Conservation (phyloP, 306 rosid genomes). For the Lupinus albus region DNA sequence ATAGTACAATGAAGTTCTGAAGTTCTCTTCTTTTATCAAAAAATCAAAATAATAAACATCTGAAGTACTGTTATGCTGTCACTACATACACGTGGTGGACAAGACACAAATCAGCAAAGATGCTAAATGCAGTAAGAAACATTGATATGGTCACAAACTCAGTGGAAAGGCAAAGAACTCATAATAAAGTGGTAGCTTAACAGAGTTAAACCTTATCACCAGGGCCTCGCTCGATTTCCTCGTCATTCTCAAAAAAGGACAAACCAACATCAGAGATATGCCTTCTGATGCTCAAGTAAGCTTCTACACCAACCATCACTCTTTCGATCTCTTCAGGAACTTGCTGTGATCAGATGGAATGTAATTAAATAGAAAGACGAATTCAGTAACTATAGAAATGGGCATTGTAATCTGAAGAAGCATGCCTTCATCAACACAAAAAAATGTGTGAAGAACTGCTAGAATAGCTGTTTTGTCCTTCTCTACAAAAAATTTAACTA, state of each 20-base stretch:
- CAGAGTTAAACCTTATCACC: slow-evolving; percentile 66
- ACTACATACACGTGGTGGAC: slow-evolving; percentile 10
- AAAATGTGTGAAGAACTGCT: slow-evolving; percentile 2
- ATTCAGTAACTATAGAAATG: slow-evolving; percentile 31
- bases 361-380: slow-evolving; percentile 21
- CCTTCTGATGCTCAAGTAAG: slow-evolving; percentile 92
- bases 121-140: slow-evolving; percentile 3
- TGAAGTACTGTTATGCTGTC: slow-evolving; percentile 25
- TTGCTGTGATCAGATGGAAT: slow-evolving; percentile 65
- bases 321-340: slow-evolving; percentile 94
- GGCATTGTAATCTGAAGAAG: slow-evolving; percentile 7
- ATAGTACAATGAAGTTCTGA: slow-evolving; percentile 22
- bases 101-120: slow-evolving; percentile 2
- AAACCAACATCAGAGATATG: slow-evolving; percentile 68
- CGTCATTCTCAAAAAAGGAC: slow-evolving; percentile 77
- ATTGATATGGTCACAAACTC: slow-evolving; percentile 21
- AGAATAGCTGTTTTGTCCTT: slow-evolving; percentile 31
- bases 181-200: slow-evolving; percentile 16
- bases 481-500: slow-evolving; percentile 9
- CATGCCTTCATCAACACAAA: slow-evolving; percentile 8
- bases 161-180: slow-evolving; percentile 30
- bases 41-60: slow-evolving; percentile 3
- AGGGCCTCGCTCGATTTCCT: slow-evolving; percentile 53
- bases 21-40: background rate
- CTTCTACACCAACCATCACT: slow-evolving; percentile 90